Base-by-base conservation (phyloP, 78 protist species). In the Speleostelium caveatum region DNA sequence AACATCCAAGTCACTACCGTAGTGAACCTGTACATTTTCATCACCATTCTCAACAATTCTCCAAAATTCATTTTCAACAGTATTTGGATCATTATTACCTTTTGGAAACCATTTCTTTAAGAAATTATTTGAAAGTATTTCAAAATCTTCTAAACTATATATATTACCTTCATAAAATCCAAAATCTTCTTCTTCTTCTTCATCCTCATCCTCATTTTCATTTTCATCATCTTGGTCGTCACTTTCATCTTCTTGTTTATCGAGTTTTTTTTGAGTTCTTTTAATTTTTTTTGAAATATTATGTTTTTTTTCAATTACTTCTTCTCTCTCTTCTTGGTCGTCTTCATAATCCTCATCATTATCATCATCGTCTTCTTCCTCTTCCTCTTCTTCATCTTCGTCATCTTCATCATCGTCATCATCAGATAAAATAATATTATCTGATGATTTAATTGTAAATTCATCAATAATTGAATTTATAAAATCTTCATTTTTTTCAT, bases 1-100 rank as follows among this genome's bases (percentile, higher is more conserved):
- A n/a, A 91, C 95, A 55, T 91, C 95, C 16, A 91, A 55, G 79
- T 91, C 95, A 39, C 90, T 76, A 19, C 95, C 95, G 65, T 91
- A 91, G 38, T 91, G 90, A n/a, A 91, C 95, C 53, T 78, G 88
- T 12, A 91, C 95, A 75, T 73, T 67, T 60, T 91, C 90, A 73
- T 91, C 95, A 53, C 92, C 95, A 56, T 72, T 65, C 58, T 91
- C 95, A 4, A 91, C 95, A 21, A 91, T 79, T 49, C 86, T 41
- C 95, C 95, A 91, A 51, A 83, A 91, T 42, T 67, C 95, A 58
- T 60, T 91, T 61, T 76, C 94, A 4, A 78, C 94, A 49, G 94
- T 32, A 51, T 63, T 61, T 35, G 86, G 94, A 56, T 63, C 75
- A 41, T 72, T 88, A 30, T 78, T 49, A 24, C 42, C 73, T 0